These are phyloP conservation scores for Aspergillus leporis DNA, from an alignment of 495 filamentous ascomycete species.

Conservation along the genomic window DNA sequence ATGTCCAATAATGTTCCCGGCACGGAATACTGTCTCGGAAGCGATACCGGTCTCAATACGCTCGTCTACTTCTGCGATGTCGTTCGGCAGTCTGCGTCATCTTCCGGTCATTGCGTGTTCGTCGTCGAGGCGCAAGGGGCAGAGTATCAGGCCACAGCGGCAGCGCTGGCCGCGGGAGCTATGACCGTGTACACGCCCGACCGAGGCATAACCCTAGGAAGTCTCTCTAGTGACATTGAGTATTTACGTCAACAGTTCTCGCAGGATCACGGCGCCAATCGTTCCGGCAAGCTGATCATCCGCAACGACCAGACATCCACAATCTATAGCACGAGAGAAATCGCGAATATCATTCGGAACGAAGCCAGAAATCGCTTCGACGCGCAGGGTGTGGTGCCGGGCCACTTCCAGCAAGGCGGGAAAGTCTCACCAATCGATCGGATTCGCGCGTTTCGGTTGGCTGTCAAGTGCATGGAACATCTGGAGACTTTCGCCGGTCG, in stretches of 20 bases:
- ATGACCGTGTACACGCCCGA: conserved; percentile 93
- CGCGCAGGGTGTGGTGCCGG: conserved; percentile 82
- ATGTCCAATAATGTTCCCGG: conserved; percentile 97
- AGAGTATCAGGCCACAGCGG: conserved; percentile 90
- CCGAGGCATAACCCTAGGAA: conserved; percentile 85
- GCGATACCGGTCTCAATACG: conserved; percentile 92
- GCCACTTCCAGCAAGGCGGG: conserved; percentile 95
- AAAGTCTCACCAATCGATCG: conserved; percentile 92
- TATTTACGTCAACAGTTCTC: conserved; percentile 81
- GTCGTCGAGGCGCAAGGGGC: conserved; percentile 96
- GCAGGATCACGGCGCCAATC: conserved; percentile 79
- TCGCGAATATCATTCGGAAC: conserved; percentile 89
- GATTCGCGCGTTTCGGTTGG: conserved; percentile 82
- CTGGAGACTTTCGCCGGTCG: conserved; percentile 71
- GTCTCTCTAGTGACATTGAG: conserved; percentile 83
- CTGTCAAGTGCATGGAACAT: conserved; percentile 86
- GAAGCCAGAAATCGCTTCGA: conserved; percentile 89
- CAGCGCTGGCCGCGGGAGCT: conserved; percentile 82
- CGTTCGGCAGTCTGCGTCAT: conserved; percentile 91
- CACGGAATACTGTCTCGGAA: conserved; percentile 91
- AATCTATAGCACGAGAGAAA: conserved; percentile 84
- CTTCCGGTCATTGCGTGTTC: conserved; percentile 86
- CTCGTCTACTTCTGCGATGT: conserved; percentile 92
- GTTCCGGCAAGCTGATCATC: conserved; percentile 87
- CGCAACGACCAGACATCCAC: conserved; percentile 87